A percentile compares a stretch with the other conserved stretches of the same genome.
These are phyloP conservation scores for Trypanosomatidae sp. DNA, from an alignment of 208 protist species.

Conservation along the genomic window DNA sequence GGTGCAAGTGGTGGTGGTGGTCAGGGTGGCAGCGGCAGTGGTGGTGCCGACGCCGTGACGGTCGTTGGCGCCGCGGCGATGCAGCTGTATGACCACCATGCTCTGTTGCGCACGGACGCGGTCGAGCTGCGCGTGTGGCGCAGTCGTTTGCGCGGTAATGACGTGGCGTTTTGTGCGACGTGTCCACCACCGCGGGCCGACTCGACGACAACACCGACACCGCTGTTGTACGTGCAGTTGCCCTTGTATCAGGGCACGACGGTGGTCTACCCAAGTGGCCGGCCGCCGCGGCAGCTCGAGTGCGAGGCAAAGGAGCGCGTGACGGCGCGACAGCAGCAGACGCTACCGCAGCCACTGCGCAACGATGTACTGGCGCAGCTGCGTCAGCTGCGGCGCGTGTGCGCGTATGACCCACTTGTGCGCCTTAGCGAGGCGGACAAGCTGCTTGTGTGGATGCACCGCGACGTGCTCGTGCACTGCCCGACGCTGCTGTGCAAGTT, in stretches of 20 bases:
- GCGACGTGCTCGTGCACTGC: constrained; percentile 23
- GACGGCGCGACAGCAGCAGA: constrained; percentile 5
- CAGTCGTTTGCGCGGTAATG: constrained; percentile 15
- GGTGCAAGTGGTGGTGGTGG: background rate
- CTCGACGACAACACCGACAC: constrained; percentile 16
- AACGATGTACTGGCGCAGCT: constrained; percentile 42
- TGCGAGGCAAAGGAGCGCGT: constrained; percentile 6
- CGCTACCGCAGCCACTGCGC: constrained; percentile 8
- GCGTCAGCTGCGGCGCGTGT: constrained; percentile 29
- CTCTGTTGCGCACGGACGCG: constrained; percentile 16
- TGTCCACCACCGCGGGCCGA: no score
- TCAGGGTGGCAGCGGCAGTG: background rate
- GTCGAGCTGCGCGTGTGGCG: constrained; percentile 24
- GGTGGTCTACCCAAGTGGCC: constrained; percentile 30
- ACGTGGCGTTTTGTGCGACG: no score
- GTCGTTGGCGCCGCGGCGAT: constrained; percentile 23
- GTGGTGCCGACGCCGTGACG: constrained; percentile 9
- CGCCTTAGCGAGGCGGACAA: constrained; percentile 41
- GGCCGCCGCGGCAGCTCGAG: constrained; percentile 15
- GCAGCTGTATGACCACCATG: constrained; percentile 40
- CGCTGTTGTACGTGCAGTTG: constrained; percentile 13
- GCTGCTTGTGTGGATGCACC: constrained; percentile 53
- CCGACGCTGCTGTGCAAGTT: constrained; percentile 67
- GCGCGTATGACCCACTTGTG: constrained; percentile 44
- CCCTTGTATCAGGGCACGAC: constrained; percentile 19